A percentile compares a stretch with the other conserved stretches of the same genome.
Evolutionary conservation across 73 alveolate genomes (phyloP).

Genomic region (Stentor coeruleus): DNA sequence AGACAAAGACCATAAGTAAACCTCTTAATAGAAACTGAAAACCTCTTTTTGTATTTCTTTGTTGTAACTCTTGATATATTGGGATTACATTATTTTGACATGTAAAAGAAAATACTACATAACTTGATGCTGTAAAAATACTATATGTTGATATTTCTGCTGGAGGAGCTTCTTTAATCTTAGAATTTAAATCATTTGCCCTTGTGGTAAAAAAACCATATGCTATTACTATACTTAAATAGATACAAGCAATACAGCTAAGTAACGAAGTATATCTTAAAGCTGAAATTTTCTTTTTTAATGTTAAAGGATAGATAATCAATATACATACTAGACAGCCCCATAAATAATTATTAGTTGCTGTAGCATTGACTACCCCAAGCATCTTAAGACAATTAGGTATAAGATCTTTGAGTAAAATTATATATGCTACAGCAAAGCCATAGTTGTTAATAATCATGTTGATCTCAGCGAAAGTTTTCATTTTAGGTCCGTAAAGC

Average conservation of each 20-base stretch:
- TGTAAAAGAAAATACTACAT: constrained; percentile 54
- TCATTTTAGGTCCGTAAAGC: constrained; percentile 40
- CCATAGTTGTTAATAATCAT: constrained; percentile 47
- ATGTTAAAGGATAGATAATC: not conserved
- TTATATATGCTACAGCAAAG: constrained; percentile 50
- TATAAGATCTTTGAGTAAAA: constrained; percentile 41
- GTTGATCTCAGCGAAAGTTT: constrained; percentile 32
- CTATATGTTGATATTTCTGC: constrained; percentile 34
- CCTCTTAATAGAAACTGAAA: constrained; percentile 43
- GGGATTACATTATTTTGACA: constrained; percentile 63
- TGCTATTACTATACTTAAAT: not conserved
- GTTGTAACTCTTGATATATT: constrained; percentile 56
- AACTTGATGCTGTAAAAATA: constrained; percentile 41
- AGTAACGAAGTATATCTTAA: constrained; percentile 16
- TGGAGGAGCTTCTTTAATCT: not conserved
- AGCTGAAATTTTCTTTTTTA: not conserved
- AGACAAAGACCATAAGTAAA: constrained; percentile 36
- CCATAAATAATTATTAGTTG: not conserved
- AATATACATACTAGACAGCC: not conserved
- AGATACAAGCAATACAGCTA: not conserved
- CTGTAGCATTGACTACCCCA: not conserved
- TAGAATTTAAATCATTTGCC: not conserved
- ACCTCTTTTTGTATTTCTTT: constrained; percentile 38
- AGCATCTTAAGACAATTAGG: constrained; percentile 20
- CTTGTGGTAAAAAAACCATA: not conserved